Evolutionary conservation across 2,329 filamentous ascomycete genomes (phyloP), one percentile per base, ranked within the genome.

Genomic region (Ceratocystis huliohia): DNA sequence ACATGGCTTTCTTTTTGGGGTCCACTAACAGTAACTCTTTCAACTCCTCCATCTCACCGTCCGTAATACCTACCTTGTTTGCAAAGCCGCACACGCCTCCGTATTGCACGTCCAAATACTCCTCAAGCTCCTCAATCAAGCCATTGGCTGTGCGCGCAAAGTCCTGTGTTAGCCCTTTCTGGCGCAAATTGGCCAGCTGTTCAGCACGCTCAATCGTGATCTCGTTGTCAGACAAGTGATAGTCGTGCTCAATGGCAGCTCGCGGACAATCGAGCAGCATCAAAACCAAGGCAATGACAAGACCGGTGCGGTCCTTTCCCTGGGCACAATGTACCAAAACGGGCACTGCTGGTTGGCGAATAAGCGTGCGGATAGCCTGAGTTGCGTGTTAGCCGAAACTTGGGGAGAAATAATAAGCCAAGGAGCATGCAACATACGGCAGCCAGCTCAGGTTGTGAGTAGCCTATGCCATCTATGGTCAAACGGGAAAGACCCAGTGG

Each of bases 281-380:
- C 22, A 95, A 76, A 0, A 88, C 75, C 3, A 96, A 77, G 50
- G 88, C 78, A 4, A 90, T 78, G 10, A 89, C 78, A 13, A 96
- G 77, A 0, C 91, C 91, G 66, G 76, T 77, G 1, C 91, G 83
- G 72, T 96, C 91, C 73, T 96, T 96, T 67, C 91, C 91, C 72
- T 95, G 90, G 0, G 91, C 94, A 74, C 91, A 96, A 74, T 96
- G 90, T 1, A 94, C 77, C 6, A 96, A 73, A 0, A 86, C 75
- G 0, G 91, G 90, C 25, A 61, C 33, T 17, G 62, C 69, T 85
- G 84, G 17, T 59, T 56, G 59, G 30, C 41, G 56, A 15, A 56
- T 22, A 7, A 66, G 44, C 3, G 57, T 15, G 17, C 63, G 48
- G 20, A 68, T 64, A 37, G 17, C 13, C 37, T 57, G 22, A 3